Evolutionary conservation across 75 land plant species (phyloP), one percentile per base, ranked within the genome.

Genomic region (Pinus taeda): DNA sequence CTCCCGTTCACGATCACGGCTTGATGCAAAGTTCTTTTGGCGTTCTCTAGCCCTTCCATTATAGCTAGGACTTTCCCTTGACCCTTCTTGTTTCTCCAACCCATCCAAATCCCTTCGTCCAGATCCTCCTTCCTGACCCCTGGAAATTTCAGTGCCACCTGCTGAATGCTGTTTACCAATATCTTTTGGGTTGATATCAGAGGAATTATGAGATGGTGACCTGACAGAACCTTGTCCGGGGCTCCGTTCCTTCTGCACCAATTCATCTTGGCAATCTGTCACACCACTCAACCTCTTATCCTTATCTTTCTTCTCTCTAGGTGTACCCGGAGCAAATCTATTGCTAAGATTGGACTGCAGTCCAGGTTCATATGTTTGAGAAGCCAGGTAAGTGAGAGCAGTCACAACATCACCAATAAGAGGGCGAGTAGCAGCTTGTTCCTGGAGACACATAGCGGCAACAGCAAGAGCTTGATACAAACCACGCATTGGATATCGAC

Each of bases 371-470:
- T 89, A 91, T 14, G 83, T 89, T 83, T 93, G 95, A 21, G 95
- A 93, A 49, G 95, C 93, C 64, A 93, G 77, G 80, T 91, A 93
- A 18, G 90, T 84, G 12, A 93, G 84, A 29, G 95, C 95, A 15
- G 95, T 93, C 36, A 93, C 95, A 79, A 93, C 95, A 84, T 93
- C 95, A 12, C 93, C 93, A 58, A 93, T 93, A 26, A 93, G 88
- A 78, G 95, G 95, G n/a, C 95, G 86, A 26, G 93, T 91, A 22
- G 93, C 88, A n/a, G 95, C 93, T 83, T 93, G 95, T 64, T 93
- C 95, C 75, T 93, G 95, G 78, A 93, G 85, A 80, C 95, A 93
- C 95, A 93, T 93, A 18, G 95, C 95, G 62, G 95, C 95, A 42
- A 93, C 95, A 57, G 95, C 95, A 57, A 93, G 87, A 69, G 95